Evolutionary conservation across 148 eudicot genomes (phyloP), one percentile per base, ranked within the genome.

Genomic region (Amaranthus cruentus): DNA sequence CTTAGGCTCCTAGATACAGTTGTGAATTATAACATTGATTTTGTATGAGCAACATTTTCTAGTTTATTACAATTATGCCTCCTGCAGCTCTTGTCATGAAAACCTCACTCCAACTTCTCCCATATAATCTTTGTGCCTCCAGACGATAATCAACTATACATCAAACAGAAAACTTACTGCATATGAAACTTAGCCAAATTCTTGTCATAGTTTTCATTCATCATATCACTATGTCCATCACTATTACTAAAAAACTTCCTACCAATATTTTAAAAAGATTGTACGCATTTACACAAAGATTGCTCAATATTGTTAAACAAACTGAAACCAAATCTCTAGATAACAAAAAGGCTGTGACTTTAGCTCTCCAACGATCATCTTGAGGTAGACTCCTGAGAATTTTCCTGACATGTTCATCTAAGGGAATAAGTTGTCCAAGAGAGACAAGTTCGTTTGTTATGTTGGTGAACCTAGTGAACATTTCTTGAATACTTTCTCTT

Each of bases 11-110:
- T 3, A 54, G 38, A 28, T 28, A 62, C 65, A 51, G 74, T 76
- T 83, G 70, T 74, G 64, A 72, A 62, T 66, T 70, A 73, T 55
- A 55, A 47, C 90, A 84, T 77, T 65, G 81, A 66, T 69, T 78
- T 55, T 70, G 81, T 77, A 80, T 87, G 85, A 80, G 71, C 72
- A 75, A 60, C 69, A 61, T 59, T 66, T 63, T 51, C 71, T 53
- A 46, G 62, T 18, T 70, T 51, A 48, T 49, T 21, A 62, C 56
- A 54, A 58, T 62, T 57, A 15, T 60, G 46, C 62, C 72, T 52
- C 55, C 13, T 6, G 52, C 21, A 59, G 53, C 6, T 58, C 5
- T 61, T 21, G 72, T 66, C 77, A 81, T 71, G 62, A 47, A 64
- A 57, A 55, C 53, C 4, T 73, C 46, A 60, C 72, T 73, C 60